These are phyloP conservation scores for Endotrypanum monterogeii DNA, from an alignment of 208 protist genomes.

Conservation along the genomic window DNA sequence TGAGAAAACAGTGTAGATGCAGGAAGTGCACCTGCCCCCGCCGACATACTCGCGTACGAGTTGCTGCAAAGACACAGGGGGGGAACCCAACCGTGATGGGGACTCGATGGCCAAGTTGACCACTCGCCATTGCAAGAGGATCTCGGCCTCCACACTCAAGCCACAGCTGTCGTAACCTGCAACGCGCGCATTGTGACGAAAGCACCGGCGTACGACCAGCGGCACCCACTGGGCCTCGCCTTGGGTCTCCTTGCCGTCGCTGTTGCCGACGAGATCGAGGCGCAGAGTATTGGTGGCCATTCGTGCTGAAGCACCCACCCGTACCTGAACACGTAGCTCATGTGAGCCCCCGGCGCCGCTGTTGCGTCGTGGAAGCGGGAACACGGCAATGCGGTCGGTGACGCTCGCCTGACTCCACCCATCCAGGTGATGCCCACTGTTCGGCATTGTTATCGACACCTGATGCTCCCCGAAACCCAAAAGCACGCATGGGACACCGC, in stretches of 20 bases:
- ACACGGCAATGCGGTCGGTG: slow-evolving; percentile 6
- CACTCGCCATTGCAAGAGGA: slow-evolving; percentile 23
- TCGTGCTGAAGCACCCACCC: neutral
- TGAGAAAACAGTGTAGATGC: slow-evolving; percentile 11
- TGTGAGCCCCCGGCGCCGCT: neutral
- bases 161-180: neutral
- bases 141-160: slow-evolving; percentile 14
- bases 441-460: neutral
- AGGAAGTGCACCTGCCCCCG: slow-evolving; percentile 2
- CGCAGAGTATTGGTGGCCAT: slow-evolving; percentile 6
- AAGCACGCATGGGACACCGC: slow-evolving; percentile 11
- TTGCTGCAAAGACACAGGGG: neutral
- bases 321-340: slow-evolving; percentile 19
- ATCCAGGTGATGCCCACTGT: neutral
- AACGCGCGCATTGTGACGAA: neutral
- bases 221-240: slow-evolving; percentile 30
- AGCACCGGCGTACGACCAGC: slow-evolving; percentile 1
- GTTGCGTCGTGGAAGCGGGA: slow-evolving; percentile 12
- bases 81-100: neutral
- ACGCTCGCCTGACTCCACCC: neutral
- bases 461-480: slow-evolving; percentile 20
- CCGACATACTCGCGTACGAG: slow-evolving; percentile 19
- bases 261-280: neutral
- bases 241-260: neutral
- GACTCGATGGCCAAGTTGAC: neutral